Percentiles rank a stretch among this genome's conserved stretches.
Conservation (phyloP, 1,284 basidiomycete genomes). For the Stygiomarasmius scandens region DNA sequence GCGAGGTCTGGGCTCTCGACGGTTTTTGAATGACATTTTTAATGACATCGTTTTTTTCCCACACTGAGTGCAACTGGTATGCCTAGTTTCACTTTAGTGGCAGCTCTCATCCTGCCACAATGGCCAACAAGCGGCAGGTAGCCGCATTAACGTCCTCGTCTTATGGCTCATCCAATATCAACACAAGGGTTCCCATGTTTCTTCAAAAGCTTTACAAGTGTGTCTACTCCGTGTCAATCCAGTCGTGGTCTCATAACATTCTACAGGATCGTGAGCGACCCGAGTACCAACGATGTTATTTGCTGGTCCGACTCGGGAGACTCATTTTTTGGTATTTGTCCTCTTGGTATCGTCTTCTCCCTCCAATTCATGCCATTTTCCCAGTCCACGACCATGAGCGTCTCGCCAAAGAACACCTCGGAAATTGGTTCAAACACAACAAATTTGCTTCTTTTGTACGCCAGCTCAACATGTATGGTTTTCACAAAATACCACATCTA, state of each 20-base stretch:
- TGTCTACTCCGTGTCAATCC: slow-evolving; percentile 30
- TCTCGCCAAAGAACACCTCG: slow-evolving; percentile 89
- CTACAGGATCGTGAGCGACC: slow-evolving; percentile 88
- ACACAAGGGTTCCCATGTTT: slow-evolving; percentile 44
- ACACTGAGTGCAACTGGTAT: neutral
- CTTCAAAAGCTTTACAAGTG: slow-evolving; percentile 92
- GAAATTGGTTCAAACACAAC: slow-evolving; percentile 95
- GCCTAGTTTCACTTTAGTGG: too few relatives aligned
- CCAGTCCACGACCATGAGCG: slow-evolving; percentile 92
- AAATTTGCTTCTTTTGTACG: slow-evolving; percentile 95
- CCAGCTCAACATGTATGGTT: slow-evolving; percentile 98
- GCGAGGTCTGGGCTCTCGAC: too few relatives aligned
- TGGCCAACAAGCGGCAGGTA: slow-evolving; percentile 7
- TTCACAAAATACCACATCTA: slow-evolving; percentile 94
- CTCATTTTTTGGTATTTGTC: slow-evolving; percentile 80
- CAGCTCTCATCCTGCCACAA: neutral
- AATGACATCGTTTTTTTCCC: neutral
- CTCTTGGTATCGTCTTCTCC: neutral
- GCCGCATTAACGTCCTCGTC: neutral
- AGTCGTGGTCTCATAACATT: slow-evolving; percentile 9
- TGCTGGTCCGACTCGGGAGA: slow-evolving; percentile 90
- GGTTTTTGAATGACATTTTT: neutral
- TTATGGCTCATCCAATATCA: slow-evolving; percentile 8
- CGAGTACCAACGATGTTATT: slow-evolving; percentile 81
- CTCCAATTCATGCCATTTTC: slow-evolving; percentile 3